Evolutionary conservation across 768 basidiomycete species (phyloP).

Genomic region (Podaxis sp.): DNA sequence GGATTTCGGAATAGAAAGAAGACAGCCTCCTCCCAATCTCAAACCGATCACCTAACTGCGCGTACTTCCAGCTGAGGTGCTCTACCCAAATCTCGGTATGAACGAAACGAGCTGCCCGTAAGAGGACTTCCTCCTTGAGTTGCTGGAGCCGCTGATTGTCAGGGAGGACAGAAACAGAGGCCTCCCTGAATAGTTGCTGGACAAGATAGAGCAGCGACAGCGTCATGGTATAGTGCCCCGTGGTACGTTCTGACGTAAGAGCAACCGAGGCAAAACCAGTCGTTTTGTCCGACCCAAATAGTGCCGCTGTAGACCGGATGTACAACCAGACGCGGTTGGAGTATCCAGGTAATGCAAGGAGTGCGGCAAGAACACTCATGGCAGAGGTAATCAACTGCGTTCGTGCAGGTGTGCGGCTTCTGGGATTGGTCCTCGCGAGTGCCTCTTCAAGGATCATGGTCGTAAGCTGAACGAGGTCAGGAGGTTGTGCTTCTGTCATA

Average conservation of each 20-base stretch:
- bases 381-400: slow-evolving; percentile 73
- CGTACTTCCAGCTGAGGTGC: slow-evolving; percentile 83
- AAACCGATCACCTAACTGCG: slow-evolving; percentile 75
- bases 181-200: slow-evolving; percentile 71
- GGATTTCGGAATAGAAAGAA: slow-evolving; percentile 60
- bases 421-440: slow-evolving; percentile 48
- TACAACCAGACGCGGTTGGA: slow-evolving; percentile 89
- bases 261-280: slow-evolving; percentile 58
- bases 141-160: slow-evolving; percentile 59
- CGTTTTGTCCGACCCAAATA: slow-evolving; percentile 64
- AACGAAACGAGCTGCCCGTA: slow-evolving; percentile 72
- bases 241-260: slow-evolving; percentile 65
- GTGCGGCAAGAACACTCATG: slow-evolving; percentile 74
- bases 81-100: slow-evolving; percentile 88
- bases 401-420: slow-evolving; percentile 36
- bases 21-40: slow-evolving; percentile 72
- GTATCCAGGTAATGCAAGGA: slow-evolving; percentile 68
- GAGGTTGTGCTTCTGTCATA: slow-evolving; percentile 49
- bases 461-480: slow-evolving; percentile 75
- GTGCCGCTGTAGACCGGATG: slow-evolving; percentile 69
- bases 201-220: slow-evolving; percentile 74
- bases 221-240: slow-evolving; percentile 80
- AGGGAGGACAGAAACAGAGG: slow-evolving; percentile 52
- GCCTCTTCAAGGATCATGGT: slow-evolving; percentile 81
- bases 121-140: slow-evolving; percentile 80